Conservation (phyloP, 2,329 filamentous ascomycete species). For the Fusarium albidum region DNA sequence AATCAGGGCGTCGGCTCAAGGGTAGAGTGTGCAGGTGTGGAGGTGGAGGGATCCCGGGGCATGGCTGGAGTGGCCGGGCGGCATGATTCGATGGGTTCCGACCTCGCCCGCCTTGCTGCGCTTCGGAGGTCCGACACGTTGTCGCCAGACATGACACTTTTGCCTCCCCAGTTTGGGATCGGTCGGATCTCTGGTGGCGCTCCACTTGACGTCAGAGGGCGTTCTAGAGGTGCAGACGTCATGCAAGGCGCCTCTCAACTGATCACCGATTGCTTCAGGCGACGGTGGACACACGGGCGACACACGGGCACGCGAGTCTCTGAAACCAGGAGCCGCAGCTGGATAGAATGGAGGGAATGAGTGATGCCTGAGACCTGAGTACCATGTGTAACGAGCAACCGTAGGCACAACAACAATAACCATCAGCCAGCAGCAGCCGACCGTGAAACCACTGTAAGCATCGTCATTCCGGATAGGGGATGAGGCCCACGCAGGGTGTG, state of each 20-base stretch:
- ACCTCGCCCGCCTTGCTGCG: conserved; percentile 1
- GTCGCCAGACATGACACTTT: conserved; percentile 35
- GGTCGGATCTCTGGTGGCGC: conserved; percentile 41
- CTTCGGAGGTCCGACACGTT: conserved; percentile 34
- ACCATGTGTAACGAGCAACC: conserved; percentile 10
- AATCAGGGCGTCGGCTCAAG: no score
- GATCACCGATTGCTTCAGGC: conserved; percentile 34
- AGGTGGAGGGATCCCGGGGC: neutral
- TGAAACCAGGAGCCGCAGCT: conserved; percentile 22
- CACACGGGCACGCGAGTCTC: conserved; percentile 26
- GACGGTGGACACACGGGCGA: conserved; percentile 21
- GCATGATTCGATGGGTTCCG: conserved; percentile 1
- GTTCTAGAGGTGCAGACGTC: conserved; percentile 35
- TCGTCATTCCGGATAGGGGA: neutral
- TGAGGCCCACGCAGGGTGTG: neutral
- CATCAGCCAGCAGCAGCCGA: conserved; percentile 13
- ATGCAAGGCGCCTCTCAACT: conserved; percentile 33
- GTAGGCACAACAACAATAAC: neutral
- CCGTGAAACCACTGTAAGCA: conserved; percentile 10
- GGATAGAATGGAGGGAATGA: conserved; percentile 1
- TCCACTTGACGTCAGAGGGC: conserved; percentile 41
- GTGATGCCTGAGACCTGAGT: neutral
- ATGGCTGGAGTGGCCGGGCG: neutral
- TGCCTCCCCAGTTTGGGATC: conserved; percentile 42
- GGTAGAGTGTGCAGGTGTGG: no score